Conservation (phyloP, 331 rosid species). For the Cydonia oblonga region DNA sequence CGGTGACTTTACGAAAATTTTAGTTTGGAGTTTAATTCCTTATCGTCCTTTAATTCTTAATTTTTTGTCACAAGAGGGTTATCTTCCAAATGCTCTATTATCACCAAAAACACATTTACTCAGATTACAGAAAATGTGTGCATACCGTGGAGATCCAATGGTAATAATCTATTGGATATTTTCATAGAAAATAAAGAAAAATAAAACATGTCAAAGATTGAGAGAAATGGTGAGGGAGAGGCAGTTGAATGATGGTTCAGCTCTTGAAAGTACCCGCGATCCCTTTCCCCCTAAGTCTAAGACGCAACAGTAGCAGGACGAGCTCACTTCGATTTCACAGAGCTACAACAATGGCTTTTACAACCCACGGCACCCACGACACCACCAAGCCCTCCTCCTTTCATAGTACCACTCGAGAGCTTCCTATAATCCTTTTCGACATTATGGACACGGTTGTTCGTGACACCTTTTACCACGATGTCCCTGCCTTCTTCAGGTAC, state of each 20-base stretch:
- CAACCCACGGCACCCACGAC: background rate
- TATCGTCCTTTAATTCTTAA: no score
- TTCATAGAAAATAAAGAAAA: background rate
- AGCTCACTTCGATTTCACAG: background rate
- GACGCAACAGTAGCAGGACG: background rate
- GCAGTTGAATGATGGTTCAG: constrained; percentile 20
- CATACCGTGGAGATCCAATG: no score
- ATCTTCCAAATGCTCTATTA: no score
- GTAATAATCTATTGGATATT: background rate
- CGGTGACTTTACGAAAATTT: no score
- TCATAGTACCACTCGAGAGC: constrained; percentile 25
- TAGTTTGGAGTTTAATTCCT: no score
- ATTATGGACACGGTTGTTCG: no score
- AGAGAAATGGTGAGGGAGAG: background rate
- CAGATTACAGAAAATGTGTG: no score
- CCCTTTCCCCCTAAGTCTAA: constrained; percentile 5
- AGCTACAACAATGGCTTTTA: constrained; percentile 9
- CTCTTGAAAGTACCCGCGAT: constrained; percentile 1
- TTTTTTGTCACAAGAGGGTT: no score
- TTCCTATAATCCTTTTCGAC: no score
- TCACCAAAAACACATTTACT: no score
- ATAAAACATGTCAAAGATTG: background rate
- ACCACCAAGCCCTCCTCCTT: constrained; percentile 3
- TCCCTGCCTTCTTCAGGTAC: constrained; percentile 83
- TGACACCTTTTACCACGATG: constrained; percentile 55